Conservation (phyloP, 2,329 filamentous ascomycete species). For the Cladosporium halotolerans region DNA sequence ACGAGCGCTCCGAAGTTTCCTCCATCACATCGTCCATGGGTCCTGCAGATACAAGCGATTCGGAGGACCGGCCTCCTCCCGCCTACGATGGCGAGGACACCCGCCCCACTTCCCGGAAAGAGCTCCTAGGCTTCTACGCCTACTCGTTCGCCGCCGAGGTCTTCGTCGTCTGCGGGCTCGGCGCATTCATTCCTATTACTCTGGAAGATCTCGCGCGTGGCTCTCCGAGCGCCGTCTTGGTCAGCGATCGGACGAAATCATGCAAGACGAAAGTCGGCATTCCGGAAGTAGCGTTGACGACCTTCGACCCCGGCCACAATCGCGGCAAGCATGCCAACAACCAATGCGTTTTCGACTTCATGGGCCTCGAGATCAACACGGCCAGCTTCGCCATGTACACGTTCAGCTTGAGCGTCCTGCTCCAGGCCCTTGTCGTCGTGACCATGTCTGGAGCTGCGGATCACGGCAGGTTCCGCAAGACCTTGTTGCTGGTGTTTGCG, state of each 20-base stretch:
- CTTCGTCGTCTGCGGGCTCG: slow-evolving; percentile 84
- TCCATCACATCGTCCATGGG: slow-evolving; percentile 13
- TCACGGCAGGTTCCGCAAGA: slow-evolving; percentile 55
- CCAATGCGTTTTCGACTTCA: slow-evolving; percentile 76
- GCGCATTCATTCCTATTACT: slow-evolving; percentile 90
- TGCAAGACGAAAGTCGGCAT: slow-evolving; percentile 47
- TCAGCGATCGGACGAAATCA: slow-evolving; percentile 67
- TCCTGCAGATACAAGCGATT: slow-evolving; percentile 11
- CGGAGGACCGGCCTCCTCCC: slow-evolving; percentile 6
- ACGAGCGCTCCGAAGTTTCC: slow-evolving; percentile 30
- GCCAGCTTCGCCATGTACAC: slow-evolving; percentile 98
- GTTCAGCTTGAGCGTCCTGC: slow-evolving; percentile 82
- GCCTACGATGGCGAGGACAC: slow-evolving; percentile 79
- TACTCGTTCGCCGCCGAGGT: slow-evolving; percentile 96
- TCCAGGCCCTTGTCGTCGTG: slow-evolving; percentile 91
- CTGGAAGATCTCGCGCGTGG: slow-evolving; percentile 90
- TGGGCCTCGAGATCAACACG: slow-evolving; percentile 86
- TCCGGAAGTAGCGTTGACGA: background rate
- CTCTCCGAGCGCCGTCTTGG: slow-evolving; percentile 65
- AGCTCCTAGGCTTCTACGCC: slow-evolving; percentile 90
- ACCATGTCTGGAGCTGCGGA: slow-evolving; percentile 66
- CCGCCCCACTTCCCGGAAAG: slow-evolving; percentile 77
- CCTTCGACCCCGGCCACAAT: slow-evolving; percentile 13
- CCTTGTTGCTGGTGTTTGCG: slow-evolving; percentile 76
- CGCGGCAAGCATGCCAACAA: slow-evolving; percentile 19